Evolutionary conservation across 768 basidiomycete species (phyloP), one percentile per base, ranked within the genome.

Genomic region (Fomitopsis pulvina): DNA sequence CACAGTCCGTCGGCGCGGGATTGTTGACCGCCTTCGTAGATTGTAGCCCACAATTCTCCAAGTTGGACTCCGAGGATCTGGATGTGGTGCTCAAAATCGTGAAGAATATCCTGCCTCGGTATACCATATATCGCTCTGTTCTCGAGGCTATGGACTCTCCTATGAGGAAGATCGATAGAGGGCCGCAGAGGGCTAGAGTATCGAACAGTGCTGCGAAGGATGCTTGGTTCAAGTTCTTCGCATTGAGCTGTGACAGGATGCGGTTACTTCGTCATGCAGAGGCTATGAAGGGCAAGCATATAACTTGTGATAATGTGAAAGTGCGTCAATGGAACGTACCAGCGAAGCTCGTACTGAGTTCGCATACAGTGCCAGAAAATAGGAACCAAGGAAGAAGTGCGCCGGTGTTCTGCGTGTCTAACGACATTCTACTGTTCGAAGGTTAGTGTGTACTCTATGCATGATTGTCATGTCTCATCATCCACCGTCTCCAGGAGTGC

Each of bases 111-210:
- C 52, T 71, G 3, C 64, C 67, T 2, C 60, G 56, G 30, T 71
- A 71, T 47, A 60, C 70, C n/a, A 66, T 70, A 3, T 72, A 71
- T 52, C 63, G 67, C 5, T 68, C 66, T 21, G 69, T 71, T 16
- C 52, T 71, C 8, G 58, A 62, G 43, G 60, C 61, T 8, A 60
- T 67, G 16, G 62, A 69, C 40, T 49, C 53, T 8, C 54, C 64
- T n/a, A 59, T 71, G 50, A 30, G 18, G 14, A 60, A 56, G 40
- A 41, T 68, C 12, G 53, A 58, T 22, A 39, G 43, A 12, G 28
- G 40, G 6, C 29, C 57, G 14, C 53, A 57, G n/a, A 55, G 63
- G 32, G 42, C 40, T 14, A 43, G 57, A 20, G 56, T 66, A 37
- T 42, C 26, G 39, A 42, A 50, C 21, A 67, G 63, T 20, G 45